Conservation (phyloP, 2,329 filamentous ascomycete genomes). For the Monilinia polystroma region DNA sequence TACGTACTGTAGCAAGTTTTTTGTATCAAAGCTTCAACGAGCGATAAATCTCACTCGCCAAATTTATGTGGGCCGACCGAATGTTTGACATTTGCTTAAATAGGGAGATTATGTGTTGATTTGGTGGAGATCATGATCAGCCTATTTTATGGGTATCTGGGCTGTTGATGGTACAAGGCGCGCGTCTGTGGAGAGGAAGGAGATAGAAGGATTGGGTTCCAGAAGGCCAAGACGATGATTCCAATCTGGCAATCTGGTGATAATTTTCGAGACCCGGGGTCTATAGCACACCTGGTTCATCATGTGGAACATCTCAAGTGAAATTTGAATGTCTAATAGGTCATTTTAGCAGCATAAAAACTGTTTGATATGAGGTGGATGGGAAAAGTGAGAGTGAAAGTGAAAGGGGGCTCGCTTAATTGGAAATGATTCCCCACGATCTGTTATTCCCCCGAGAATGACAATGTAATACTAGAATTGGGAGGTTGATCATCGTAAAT, state of each 20-base stretch:
- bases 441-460: background rate
- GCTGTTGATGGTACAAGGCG: background rate
- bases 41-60: too few species aligned
- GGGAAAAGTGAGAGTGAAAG: background rate
- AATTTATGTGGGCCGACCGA: too few species aligned
- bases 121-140: background rate
- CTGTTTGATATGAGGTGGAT: background rate
- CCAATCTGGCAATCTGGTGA: background rate
- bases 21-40: too few species aligned
- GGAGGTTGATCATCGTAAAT: background rate
- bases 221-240: background rate
- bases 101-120: too few species aligned
- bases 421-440: background rate
- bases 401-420: constrained; percentile 18
- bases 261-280: background rate
- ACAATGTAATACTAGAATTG: background rate
- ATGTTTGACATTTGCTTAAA: too few species aligned
- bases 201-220: background rate
- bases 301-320: background rate
- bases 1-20: too few species aligned
- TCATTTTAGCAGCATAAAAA: background rate
- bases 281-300: background rate
- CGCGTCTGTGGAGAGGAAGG: constrained; percentile 4
- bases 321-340: background rate
- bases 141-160: background rate